Conservation (phyloP, 768 basidiomycete genomes). For the Goffeauzyma gilvescens region DNA sequence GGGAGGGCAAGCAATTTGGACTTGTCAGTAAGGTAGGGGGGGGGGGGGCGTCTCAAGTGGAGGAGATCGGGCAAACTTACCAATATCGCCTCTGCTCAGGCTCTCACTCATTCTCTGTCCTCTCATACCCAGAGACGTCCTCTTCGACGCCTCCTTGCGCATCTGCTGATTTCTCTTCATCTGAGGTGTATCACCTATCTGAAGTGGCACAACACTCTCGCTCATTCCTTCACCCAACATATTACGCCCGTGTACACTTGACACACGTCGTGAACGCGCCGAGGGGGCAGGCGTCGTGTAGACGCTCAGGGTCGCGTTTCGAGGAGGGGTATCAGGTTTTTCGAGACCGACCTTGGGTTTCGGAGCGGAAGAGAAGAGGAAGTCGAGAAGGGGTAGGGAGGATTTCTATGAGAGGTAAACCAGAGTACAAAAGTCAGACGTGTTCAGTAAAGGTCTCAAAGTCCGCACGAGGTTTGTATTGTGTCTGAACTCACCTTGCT, state of each 20-base stretch:
- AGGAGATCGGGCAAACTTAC: too few relatives aligned
- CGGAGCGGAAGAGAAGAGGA: conserved; percentile 14
- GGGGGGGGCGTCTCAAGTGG: too few relatives aligned
- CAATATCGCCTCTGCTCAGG: conserved; percentile 27
- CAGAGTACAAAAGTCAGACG: too few relatives aligned
- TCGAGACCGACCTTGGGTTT: conserved; percentile 11
- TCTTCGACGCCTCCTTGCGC: conserved; percentile 16
- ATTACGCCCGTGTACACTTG: conserved; percentile 10
- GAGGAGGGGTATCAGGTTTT: conserved; percentile 11
- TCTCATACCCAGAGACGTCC: conserved; percentile 22
- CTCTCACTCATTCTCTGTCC: conserved; percentile 26
- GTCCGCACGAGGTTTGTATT: neutral
- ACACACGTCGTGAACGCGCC: conserved; percentile 13
- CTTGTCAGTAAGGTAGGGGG: too few relatives aligned
- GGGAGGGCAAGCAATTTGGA: too few relatives aligned
- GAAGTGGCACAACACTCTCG: conserved; percentile 22
- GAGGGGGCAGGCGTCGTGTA: conserved; percentile 6
- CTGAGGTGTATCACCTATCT: conserved; percentile 28
- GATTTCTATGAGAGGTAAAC: too few relatives aligned
- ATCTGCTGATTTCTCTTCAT: conserved; percentile 27
- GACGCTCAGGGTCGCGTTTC: conserved; percentile 3
- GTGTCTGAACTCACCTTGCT: neutral
- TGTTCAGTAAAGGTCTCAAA: neutral
- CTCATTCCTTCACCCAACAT: too few relatives aligned
- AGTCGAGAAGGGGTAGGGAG: conserved; percentile 1